phyloP scores from a whole-genome alignment of 495 filamentous ascomycete genomes.

The Penicillium pulvis region DNA sequence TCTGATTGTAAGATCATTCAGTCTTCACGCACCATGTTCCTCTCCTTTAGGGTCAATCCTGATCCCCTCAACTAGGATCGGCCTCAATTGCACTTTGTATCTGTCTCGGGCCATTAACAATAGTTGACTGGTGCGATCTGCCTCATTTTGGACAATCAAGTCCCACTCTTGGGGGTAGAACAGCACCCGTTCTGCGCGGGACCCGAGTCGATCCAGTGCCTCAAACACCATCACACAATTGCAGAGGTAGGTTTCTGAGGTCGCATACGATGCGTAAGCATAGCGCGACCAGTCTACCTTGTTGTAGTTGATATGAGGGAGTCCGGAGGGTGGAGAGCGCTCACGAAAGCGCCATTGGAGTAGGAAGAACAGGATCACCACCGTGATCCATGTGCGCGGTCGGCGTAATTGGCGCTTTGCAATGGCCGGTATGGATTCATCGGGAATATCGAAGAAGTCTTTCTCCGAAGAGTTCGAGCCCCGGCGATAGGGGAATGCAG shows the following conservation, averaged over 20 bases:
- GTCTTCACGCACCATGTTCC: constrained; percentile 35
- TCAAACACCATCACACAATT: constrained; percentile 79
- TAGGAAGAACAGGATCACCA: constrained; percentile 35
- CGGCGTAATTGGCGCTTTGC: constrained; percentile 40
- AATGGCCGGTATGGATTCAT: constrained; percentile 36
- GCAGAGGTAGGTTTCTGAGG: constrained; percentile 67
- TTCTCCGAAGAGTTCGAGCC: constrained; percentile 39
- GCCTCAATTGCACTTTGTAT: constrained; percentile 62
- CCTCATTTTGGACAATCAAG: constrained; percentile 36
- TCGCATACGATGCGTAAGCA: constrained; percentile 75
- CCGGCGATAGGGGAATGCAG: constrained; percentile 33
- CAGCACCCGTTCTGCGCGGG: constrained; percentile 65
- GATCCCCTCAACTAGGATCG: constrained; percentile 58
- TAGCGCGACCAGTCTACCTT: constrained; percentile 60
- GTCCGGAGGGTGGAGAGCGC: constrained; percentile 24
- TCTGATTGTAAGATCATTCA: not conserved
- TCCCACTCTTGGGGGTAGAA: constrained; percentile 65
- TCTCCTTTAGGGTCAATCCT: constrained; percentile 21
- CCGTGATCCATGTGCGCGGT: constrained; percentile 40
- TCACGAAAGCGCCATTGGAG: constrained; percentile 34
- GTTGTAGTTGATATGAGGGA: constrained; percentile 43
- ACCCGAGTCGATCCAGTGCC: constrained; percentile 58
- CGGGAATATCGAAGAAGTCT: constrained; percentile 50
- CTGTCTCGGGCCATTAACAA: constrained; percentile 59
- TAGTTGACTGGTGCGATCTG: constrained; percentile 54